Conservation (phyloP, 2,329 filamentous ascomycete genomes). For the Apiospora rasikravindrae region DNA sequence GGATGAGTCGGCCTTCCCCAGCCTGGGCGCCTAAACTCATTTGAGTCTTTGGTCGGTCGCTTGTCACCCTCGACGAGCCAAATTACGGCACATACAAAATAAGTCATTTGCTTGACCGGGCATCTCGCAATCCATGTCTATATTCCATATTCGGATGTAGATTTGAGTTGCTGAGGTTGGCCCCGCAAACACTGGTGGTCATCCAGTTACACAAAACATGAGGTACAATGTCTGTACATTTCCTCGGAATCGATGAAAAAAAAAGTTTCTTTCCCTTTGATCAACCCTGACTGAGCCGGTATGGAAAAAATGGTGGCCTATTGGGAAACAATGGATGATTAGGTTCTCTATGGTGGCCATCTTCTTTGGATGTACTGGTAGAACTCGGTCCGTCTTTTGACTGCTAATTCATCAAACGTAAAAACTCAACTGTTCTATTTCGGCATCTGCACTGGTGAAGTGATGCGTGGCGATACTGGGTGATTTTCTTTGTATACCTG, state of each 20-base stretch:
- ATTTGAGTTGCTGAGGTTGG: neutral
- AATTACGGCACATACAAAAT: conserved; percentile 26
- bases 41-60: conserved; percentile 26
- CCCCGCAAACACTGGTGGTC: conserved; percentile 1
- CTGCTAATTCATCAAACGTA: conserved; percentile 24
- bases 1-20: conserved; percentile 65
- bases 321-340: conserved; percentile 30
- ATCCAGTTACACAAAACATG: conserved; percentile 18
- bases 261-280: conserved; percentile 19
- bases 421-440: neutral
- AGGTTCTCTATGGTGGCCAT: conserved; percentile 29
- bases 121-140: conserved; percentile 17
- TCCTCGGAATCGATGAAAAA: conserved; percentile 9
- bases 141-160: neutral
- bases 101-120: conserved; percentile 18
- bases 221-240: conserved; percentile 1
- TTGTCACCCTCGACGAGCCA: conserved; percentile 27
- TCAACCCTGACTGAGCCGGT: conserved; percentile 26
- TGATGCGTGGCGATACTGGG: neutral
- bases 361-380: conserved; percentile 37
- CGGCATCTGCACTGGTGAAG: neutral
- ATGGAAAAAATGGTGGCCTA: conserved; percentile 32
- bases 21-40: conserved; percentile 57
- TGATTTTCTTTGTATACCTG: neutral
- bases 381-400: conserved; percentile 30